Evolutionary conservation across 208 protist genomes (phyloP), one percentile per base, ranked within the genome.

Genomic region (Leishmania aethiopica): DNA sequence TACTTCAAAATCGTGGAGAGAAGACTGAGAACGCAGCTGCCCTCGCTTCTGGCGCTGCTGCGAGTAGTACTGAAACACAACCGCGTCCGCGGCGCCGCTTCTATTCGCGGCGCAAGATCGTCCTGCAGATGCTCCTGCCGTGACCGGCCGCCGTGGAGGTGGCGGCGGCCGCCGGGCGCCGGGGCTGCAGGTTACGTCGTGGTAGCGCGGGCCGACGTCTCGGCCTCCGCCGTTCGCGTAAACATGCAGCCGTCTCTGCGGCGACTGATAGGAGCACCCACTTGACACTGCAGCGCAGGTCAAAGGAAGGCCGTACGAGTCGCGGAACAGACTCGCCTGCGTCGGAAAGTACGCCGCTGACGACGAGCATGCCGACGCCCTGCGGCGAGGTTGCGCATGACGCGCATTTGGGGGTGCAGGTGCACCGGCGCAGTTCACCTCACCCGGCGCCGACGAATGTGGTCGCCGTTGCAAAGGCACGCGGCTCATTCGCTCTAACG

Each of bases 61-160:
- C 17, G 73, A 42, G 70, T 83, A 87, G 84, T 84, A 84, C 35
- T 83, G 84, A 60, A 81, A 87, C 32, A 60, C 84, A 53, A 87
- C 69, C n/a, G 84, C 84, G 62, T 87, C 84, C 11, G 79, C 75
- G 55, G 64, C 59, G 19, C 62, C 37, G 57, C 40, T 51, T 57
- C 25, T 37, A 32, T 64, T 67, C 55, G 57, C 37, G 13, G 75
- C 40, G 57, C 35, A 37, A 64, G 74, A 64, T 35, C 25, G 75
- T 25, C 55, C 57, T 10, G 49, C 15, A 0, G 49, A 40, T 40
- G 55, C 57, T 25, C 55, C 55, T 60, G 75, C 75, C 25, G 75
- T 66, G 13, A 47, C 75, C 15, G 75, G 25, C 10, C 55, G 75
- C 37, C 37, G 53, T 28, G 49, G 51, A 32, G 37, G 49, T 35